Evolutionary conservation across 768 basidiomycete species (phyloP), one percentile per base, ranked within the genome.

Genomic region (Boletales sp.): DNA sequence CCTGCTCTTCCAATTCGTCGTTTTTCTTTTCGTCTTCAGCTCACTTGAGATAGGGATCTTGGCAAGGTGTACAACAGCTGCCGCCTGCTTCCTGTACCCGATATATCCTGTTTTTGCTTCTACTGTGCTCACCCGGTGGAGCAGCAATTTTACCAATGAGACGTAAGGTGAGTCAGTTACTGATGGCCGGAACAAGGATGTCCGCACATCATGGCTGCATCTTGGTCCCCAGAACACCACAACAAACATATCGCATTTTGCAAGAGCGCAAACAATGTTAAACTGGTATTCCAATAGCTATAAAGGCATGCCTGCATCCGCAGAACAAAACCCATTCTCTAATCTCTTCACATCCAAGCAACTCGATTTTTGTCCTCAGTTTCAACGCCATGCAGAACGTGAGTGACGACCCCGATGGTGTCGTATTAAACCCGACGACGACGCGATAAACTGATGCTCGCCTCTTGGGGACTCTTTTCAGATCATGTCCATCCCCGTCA

Each of bases 361-460:
- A 35, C 34, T 40, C 37, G 5, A 27, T 7, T 38, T 38, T 12
- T 5, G 39, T 8, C 34, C n/a, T 40, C 47, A n/a, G 10, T 3
- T 8, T 7, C 3, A 21, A 1, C 8, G 43, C 34, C 36, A 57
- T 59, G 58, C 59, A 60, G 34, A 57, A 36, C 5, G 58, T 59
- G 37, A 38, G 58, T 48, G 32, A 13, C n/a, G 13, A 0, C 4
- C 24, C 24, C 19, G 1, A 19, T 12, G 15, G n/a, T 27, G 10
- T 4, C 15, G 4, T 29, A 15, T 18, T 19, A 11, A 48, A n/a
- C n/a, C n/a, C n/a, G n/a, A n/a, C n/a, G n/a, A 14, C 13, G 21
- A 18, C 14, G 4, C 3, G 13, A 17, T 32, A 6, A 11, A n/a
- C 46, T 40, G 40, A 50, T 14, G 18, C 3, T 21, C 11, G 21